Conservation (phyloP, 352 stramenopile genomes). For the Thalassiosira livingstoniorum region DNA sequence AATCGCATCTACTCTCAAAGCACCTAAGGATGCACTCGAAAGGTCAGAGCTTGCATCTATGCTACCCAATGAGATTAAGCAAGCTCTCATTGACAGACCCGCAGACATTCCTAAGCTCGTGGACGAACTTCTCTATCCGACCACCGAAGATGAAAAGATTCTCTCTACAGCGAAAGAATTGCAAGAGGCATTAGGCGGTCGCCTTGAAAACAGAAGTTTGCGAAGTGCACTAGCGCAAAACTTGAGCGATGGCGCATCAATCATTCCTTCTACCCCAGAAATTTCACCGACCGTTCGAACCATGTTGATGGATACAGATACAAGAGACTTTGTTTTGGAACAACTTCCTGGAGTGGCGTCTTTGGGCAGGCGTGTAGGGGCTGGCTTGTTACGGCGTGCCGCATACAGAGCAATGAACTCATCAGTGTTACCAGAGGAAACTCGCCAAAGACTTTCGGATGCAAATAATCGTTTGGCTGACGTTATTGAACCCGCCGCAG, state of each 20-base stretch:
- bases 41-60: conserved; percentile 50
- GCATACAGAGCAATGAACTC: conserved; percentile 68
- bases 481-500: conserved; percentile 43
- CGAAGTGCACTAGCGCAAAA: conserved; percentile 43
- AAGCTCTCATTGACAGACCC: conserved; percentile 65
- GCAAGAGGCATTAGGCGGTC: conserved; percentile 42
- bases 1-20: conserved; percentile 48
- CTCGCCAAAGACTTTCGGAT: conserved; percentile 58
- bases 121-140: conserved; percentile 62
- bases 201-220: conserved; percentile 46
- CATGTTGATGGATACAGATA: conserved; percentile 57
- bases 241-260: conserved; percentile 64
- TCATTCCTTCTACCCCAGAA: conserved; percentile 52
- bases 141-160: conserved; percentile 71
- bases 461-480: conserved; percentile 66
- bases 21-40: conserved; percentile 62
- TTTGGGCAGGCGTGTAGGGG: conserved; percentile 62
- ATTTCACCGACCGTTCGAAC: conserved; percentile 41
- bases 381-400: conserved; percentile 69
- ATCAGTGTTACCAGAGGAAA: conserved; percentile 60
- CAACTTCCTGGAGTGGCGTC: conserved; percentile 62
- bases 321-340: conserved; percentile 58
- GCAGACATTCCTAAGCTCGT: conserved; percentile 66
- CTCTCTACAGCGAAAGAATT: conserved; percentile 65
- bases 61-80: conserved; percentile 65